A percentile compares a stretch with the other conserved stretches of the same genome.
phyloP scores from a whole-genome alignment of 164 flowering plant genomes.

The Tinospora cordifolia region DNA sequence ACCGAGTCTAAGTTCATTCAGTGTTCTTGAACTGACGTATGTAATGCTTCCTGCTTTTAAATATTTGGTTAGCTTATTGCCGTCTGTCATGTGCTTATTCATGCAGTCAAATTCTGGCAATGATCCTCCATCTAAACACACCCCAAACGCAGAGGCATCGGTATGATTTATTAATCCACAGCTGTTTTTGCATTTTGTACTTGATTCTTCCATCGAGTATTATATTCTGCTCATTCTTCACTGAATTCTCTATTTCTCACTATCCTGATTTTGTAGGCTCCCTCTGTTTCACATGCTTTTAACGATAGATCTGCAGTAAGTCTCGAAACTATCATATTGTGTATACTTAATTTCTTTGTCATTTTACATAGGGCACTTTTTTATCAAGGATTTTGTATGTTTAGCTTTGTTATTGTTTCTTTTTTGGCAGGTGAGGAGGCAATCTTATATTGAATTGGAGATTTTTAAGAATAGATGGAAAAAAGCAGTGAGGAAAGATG shows the following conservation, averaged over 20 bases:
- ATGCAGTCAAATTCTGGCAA: constrained; percentile 26
- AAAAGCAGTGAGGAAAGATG: constrained; percentile 52
- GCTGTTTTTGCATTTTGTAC: neutral
- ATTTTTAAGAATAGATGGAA: constrained; percentile 69
- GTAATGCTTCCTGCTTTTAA: neutral
- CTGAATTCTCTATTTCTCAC: neutral
- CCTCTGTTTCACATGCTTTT: constrained; percentile 16
- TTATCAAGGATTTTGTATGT: neutral
- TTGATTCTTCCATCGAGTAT: neutral
- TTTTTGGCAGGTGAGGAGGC: constrained; percentile 60
- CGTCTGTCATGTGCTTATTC: neutral
- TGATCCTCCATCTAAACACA: constrained; percentile 16
- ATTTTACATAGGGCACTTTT: neutral
- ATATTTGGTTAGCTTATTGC: constrained; percentile 4
- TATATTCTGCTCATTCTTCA: neutral
- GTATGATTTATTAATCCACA: constrained; percentile 18
- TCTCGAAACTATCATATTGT: neutral
- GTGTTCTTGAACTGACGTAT: neutral
- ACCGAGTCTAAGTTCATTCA: neutral
- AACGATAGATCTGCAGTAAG: constrained; percentile 51
- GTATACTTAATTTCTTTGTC: neutral
- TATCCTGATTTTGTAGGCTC: constrained; percentile 34
- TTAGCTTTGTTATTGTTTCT: neutral
- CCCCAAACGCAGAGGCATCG: constrained; percentile 5
- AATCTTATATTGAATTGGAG: constrained; percentile 57